Conservation (phyloP, 768 basidiomycete species). For the Boletus rufocinnamomeus region DNA sequence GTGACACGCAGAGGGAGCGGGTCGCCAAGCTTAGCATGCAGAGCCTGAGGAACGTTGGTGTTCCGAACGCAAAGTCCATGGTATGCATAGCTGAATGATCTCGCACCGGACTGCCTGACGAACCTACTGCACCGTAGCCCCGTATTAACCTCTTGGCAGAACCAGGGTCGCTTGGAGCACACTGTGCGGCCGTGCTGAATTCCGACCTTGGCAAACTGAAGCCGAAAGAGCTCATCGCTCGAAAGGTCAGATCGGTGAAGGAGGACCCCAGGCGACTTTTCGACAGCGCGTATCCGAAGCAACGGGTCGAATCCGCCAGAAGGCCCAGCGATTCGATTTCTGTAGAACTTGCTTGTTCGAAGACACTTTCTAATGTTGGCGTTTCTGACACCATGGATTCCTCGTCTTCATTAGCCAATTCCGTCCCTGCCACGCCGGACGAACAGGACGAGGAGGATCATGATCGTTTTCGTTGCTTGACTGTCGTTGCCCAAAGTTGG, state of each 20-base stretch:
- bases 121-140: background rate
- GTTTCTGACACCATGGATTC: background rate
- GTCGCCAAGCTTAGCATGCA: conserved; percentile 1
- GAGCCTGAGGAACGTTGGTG: conserved; percentile 1
- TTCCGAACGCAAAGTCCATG: background rate
- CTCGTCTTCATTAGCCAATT: background rate
- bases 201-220: background rate
- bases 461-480: background rate
- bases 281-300: background rate
- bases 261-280: conserved; percentile 9
- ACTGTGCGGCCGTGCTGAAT: background rate
- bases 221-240: background rate
- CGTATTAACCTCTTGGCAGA: background rate
- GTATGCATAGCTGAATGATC: background rate
- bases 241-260: conserved; percentile 11
- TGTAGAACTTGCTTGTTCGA: background rate
- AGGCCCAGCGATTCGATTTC: background rate
- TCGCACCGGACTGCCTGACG: background rate
- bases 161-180: conserved; percentile 3
- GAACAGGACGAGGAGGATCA: background rate
- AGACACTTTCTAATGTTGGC: background rate
- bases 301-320: background rate
- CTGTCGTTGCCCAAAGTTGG: conserved; percentile 4
- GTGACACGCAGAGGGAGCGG: background rate
- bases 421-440: background rate